Evolutionary conservation across 1,139 yeast genomes (phyloP), one percentile per base, ranked within the genome.

Genomic region (Geotrichum citri-aurantii): DNA sequence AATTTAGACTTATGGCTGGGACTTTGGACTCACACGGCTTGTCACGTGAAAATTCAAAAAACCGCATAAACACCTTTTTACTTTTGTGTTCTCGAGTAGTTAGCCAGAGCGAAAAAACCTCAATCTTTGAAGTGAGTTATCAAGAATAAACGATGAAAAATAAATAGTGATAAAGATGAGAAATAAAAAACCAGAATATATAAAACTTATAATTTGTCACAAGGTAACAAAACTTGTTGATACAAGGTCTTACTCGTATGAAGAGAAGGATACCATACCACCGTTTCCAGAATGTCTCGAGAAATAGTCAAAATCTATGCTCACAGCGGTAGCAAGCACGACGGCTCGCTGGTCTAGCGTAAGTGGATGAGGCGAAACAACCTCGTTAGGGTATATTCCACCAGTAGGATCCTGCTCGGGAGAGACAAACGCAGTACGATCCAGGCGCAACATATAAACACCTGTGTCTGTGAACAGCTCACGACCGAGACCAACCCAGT

Each of bases 381-480:
- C 62, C 40, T 57, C 55, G 29, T 19, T 26, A 23, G 26, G 33
- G n/a, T 24, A 21, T 4, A 52, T 42, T 8, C 44, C 44, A 5
- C 44, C 44, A 23, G 62, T 58, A 1, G 68, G 70, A 54, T 66
- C 66, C 17, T 54, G 33, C 23, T 59, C 69, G 17, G 44, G 44
- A 8, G 59, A 68, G 19, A 75, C 79, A 66, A 84, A 81, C 64
- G 85, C 77, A 12, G 79, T 77, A 1, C 92, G 87, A 66, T 89
- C 96, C 88, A 90, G 86, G 61, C 96, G 75, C 42, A 93, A 75
- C 12, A 91, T 82, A 71, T 93, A 93, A 1, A 90, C 92, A 63
- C 98, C 98, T 0, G 97, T 88, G 72, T 93, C 98, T 0, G 98
- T 92, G 69, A 92, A 87, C 68, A 92, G 74, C 70, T 93, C 99